Conservation (phyloP, 495 filamentous ascomycete genomes). For the Hypoxylon intermedium region DNA sequence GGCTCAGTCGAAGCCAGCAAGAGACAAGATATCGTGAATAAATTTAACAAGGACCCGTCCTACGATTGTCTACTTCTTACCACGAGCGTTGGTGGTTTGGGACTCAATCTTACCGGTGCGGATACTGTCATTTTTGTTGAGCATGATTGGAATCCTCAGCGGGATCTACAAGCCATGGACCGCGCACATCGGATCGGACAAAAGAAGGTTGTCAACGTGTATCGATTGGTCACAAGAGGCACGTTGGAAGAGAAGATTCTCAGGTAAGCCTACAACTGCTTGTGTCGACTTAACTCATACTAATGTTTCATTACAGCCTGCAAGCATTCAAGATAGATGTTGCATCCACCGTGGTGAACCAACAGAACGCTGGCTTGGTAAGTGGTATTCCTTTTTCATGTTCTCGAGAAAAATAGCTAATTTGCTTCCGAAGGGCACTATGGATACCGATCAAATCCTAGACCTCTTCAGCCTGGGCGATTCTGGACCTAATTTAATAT, state of each 20-base stretch:
- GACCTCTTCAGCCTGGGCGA: slow-evolving; percentile 95
- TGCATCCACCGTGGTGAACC: slow-evolving; percentile 96
- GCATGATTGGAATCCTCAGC: slow-evolving; percentile 99
- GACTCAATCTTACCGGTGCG: slow-evolving; percentile 93
- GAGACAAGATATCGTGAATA: slow-evolving; percentile 96
- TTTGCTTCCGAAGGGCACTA: slow-evolving; percentile 56
- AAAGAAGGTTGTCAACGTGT: slow-evolving; percentile 99
- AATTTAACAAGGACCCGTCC: slow-evolving; percentile 95
- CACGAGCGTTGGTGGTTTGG: slow-evolving; percentile 91
- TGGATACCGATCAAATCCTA: slow-evolving; percentile 98
- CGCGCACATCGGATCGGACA: slow-evolving; percentile 97
- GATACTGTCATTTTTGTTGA: slow-evolving; percentile 99
- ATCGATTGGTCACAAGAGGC: slow-evolving; percentile 91
- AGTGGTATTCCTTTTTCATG: slow-evolving; percentile 36
- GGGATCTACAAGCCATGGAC: slow-evolving; percentile 99
- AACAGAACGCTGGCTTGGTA: slow-evolving; percentile 93
- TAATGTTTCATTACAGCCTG: slow-evolving; percentile 61
- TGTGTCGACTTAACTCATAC: slow-evolving; percentile 7
- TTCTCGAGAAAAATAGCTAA: slow-evolving; percentile 14
- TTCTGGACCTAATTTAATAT: slow-evolving; percentile 66
- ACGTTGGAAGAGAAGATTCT: slow-evolving; percentile 99
- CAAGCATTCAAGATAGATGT: slow-evolving; percentile 99
- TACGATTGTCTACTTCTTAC: slow-evolving; percentile 93
- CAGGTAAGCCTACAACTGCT: slow-evolving; percentile 47
- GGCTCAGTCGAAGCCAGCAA: slow-evolving; percentile 87